Conservation (phyloP, 31 red algal genomes). For the Asparagopsis taxiformis region DNA sequence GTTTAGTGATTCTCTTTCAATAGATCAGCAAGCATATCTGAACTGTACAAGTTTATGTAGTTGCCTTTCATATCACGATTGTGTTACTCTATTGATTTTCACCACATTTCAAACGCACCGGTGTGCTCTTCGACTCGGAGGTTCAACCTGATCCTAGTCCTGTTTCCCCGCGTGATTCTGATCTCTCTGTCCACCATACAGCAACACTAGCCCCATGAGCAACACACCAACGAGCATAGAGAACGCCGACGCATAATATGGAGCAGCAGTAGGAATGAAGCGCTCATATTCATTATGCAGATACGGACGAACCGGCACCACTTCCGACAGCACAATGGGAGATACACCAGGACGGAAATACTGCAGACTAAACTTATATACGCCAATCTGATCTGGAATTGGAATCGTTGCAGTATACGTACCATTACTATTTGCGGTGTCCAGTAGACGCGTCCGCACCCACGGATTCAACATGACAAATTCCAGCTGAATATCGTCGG, state of each 20-base stretch:
- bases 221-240: slow-evolving; percentile 58
- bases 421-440: slow-evolving; percentile 3
- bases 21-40: too few relatives aligned
- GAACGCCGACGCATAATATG: slow-evolving; percentile 65
- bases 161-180: too few relatives aligned
- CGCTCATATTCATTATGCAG: slow-evolving; percentile 83
- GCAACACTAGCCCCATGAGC: slow-evolving; percentile 44
- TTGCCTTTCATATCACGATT: too few relatives aligned
- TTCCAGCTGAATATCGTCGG: slow-evolving; percentile 80
- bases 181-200: slow-evolving; percentile 20
- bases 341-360: slow-evolving; percentile 61
- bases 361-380: slow-evolving; percentile 65
- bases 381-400: slow-evolving; percentile 75
- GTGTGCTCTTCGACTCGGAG: too few relatives aligned
- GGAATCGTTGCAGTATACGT: slow-evolving; percentile 42
- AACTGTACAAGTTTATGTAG: too few relatives aligned
- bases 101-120: too few relatives aligned
- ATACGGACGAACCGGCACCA: slow-evolving; percentile 71
- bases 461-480: slow-evolving; percentile 83
- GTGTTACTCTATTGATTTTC: too few relatives aligned
- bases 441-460: slow-evolving; percentile 46
- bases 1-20: too few relatives aligned
- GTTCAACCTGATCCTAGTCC: too few relatives aligned
- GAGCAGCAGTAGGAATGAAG: slow-evolving; percentile 80
- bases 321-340: slow-evolving; percentile 27